These are phyloP conservation scores for Ophiocordyceps polyrhachis-furcata DNA, from an alignment of 2,329 filamentous ascomycete genomes.

Conservation along the genomic window DNA sequence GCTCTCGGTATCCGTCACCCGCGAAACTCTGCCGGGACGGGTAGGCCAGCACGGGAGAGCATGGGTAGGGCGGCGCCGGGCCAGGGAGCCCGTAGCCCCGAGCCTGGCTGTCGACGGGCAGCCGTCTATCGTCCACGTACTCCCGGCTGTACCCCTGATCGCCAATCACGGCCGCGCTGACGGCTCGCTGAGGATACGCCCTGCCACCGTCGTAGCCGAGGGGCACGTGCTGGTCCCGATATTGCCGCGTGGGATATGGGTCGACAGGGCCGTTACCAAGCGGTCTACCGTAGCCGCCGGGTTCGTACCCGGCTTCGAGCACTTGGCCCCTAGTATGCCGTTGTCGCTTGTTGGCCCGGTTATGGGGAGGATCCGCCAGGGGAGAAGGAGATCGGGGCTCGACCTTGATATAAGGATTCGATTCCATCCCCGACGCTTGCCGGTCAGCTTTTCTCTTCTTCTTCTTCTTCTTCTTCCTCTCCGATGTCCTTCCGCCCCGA, in stretches of 20 bases:
- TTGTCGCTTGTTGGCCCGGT: constrained; percentile 37
- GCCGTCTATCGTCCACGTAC: constrained; percentile 14
- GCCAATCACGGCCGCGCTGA: constrained; percentile 9
- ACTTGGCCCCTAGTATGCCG: constrained; percentile 25
- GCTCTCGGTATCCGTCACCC: constrained; percentile 21
- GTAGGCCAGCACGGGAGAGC: constrained; percentile 18
- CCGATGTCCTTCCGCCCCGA: constrained; percentile 26
- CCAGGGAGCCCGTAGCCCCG: constrained; percentile 19
- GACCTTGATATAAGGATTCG: constrained; percentile 39
- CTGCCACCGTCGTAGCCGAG: constrained; percentile 14
- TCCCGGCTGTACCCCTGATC: constrained; percentile 14
- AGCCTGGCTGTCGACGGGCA: constrained; percentile 11
- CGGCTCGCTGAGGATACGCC: constrained; percentile 8
- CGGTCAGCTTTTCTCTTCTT: constrained; percentile 35
- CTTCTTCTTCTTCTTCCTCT: constrained; percentile 31
- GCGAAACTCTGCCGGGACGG: constrained; percentile 21
- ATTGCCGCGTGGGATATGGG: constrained; percentile 11
- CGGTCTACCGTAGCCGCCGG: constrained; percentile 23
- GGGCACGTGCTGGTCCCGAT: constrained; percentile 13
- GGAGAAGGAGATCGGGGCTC: constrained; percentile 48
- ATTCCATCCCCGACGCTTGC: constrained; percentile 26
- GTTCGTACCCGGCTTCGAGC: constrained; percentile 15
- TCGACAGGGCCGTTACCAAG: constrained; percentile 16
- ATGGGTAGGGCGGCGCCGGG: constrained; percentile 15
- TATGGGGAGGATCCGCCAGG: constrained; percentile 29